Percentiles rank a stretch among this genome's conserved stretches.
phyloP scores from a whole-genome alignment of 441 rosid genomes.

The Mallotus repandus region DNA sequence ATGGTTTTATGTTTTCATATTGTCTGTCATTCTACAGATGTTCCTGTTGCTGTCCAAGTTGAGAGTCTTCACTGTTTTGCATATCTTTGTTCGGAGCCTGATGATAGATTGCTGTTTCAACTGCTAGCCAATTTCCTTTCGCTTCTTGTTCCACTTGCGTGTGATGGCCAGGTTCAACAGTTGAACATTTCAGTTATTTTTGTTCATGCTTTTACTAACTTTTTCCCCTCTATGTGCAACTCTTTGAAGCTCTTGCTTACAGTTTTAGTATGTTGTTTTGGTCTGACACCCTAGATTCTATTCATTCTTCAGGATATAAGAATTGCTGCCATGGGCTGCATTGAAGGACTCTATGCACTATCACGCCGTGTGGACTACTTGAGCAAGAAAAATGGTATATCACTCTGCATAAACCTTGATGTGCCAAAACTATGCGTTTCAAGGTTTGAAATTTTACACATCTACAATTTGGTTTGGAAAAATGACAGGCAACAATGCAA shows the following conservation, averaged over 20 bases:
- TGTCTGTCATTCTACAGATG: conserved; percentile 51
- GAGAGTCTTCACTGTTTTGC: conserved; percentile 80
- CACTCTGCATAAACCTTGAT: conserved; percentile 13
- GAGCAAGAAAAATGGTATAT: conserved; percentile 95
- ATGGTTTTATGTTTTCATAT: conserved; percentile 20
- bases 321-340: conserved; percentile 76
- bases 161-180: conserved; percentile 66
- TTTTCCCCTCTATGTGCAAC: not conserved
- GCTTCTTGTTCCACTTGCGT: conserved; percentile 73
- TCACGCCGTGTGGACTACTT: conserved; percentile 57
- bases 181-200: conserved; percentile 4
- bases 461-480: conserved; percentile 23
- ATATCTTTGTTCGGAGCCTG: conserved; percentile 63
- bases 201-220: not conserved
- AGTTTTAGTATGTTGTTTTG: conserved; percentile 9
- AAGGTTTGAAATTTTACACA: conserved; percentile 12
- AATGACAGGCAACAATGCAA: conserved; percentile 68
- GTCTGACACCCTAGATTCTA: conserved; percentile 11
- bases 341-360: conserved; percentile 61
- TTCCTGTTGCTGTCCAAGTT: conserved; percentile 55
- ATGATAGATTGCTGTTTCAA: conserved; percentile 54
- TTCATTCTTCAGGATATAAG: conserved; percentile 56
- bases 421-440: not conserved
- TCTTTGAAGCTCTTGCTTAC: not conserved
- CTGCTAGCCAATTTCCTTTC: conserved; percentile 73